Base-by-base conservation (phyloP, 2,329 filamentous ascomycete genomes). In the Corniculantispora saksenae region DNA sequence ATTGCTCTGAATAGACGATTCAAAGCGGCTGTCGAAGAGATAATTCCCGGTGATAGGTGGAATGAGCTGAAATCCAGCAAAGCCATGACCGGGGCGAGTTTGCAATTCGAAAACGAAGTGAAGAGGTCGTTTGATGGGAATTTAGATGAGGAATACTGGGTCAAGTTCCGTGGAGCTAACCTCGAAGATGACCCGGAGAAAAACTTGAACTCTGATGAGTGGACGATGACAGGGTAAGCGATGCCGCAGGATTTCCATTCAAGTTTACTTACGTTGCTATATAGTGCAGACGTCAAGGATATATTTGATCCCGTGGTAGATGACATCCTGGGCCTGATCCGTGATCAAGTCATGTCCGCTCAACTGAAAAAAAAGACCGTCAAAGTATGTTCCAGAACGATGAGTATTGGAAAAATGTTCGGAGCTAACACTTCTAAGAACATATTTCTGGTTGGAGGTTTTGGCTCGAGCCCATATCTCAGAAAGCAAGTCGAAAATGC, bases 391-490 rank as follows among this genome's bases (percentile, higher is more conserved):
- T 54, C 51, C 3, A 53, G 35, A 8, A 8, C 35, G 8, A 38
- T 13, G 35, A 38, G 35, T 8, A 38, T 8, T 8, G 8, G 35
- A 38, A 38, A 8, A 7, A 38, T 38, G 7, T 8, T 38, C 38
- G 4, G 38, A 19, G 17, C 38, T 43, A 43, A 43, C 9, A 13
- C 10, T 43, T 15, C 6, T 21, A 68, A 66, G 61, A 74, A 0
- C n/a, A 76, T 80, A 5, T 64, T 79, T 12, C 71, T 80, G 0
- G 78, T 80, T 0, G 77, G 78, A 1, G 78, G 78, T 0, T 77
- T 80, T 40, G 78, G 78, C 1, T 66, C 71, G 3, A 79, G 73
- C 3, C 71, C 72, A 19, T 79, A 77, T 64, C 74, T 80, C 10
- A 74, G 71, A 56, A 66, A 68, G 9, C 69, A 70, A 2, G 61